phyloP scores from a whole-genome alignment of 305 asterid species.

The Ilex paraguariensis region DNA sequence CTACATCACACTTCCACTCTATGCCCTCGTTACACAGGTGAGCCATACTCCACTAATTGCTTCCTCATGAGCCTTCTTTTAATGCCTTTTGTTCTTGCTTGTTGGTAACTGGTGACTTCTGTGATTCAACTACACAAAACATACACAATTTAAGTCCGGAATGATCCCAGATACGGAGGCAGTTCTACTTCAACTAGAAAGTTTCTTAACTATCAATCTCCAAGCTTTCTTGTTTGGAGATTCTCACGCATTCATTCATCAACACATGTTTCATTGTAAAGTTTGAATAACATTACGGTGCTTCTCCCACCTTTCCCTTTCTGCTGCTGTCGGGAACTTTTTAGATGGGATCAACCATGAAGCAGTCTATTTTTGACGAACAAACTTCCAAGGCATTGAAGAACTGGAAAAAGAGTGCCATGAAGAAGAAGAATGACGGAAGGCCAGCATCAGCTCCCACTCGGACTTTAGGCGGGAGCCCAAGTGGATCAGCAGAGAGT shows the following conservation, averaged over 20 bases:
- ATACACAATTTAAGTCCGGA: no score
- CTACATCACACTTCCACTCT: constrained; percentile 76
- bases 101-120: not conserved
- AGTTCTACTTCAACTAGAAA: no score
- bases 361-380: constrained; percentile 66
- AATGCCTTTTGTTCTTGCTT: not conserved
- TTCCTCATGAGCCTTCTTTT: not conserved
- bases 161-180: no score
- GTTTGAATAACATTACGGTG: no score
- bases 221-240: not conserved
- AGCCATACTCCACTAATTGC: not conserved
- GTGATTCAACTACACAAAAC: not conserved
- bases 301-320: not conserved
- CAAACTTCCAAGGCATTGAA: constrained; percentile 69
- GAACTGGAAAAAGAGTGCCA: constrained; percentile 67
- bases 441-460: constrained; percentile 2
- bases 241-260: no score
- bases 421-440: constrained; percentile 31
- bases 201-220: no score
- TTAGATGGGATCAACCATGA: constrained; percentile 83
- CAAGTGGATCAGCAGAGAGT: constrained; percentile 22
- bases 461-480: constrained; percentile 37
- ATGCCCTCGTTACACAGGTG: constrained; percentile 89
- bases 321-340: not conserved
- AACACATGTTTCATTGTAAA: no score